phyloP scores from a whole-genome alignment of 1,284 basidiomycete genomes.

The Papiliotrema laurentii region DNA sequence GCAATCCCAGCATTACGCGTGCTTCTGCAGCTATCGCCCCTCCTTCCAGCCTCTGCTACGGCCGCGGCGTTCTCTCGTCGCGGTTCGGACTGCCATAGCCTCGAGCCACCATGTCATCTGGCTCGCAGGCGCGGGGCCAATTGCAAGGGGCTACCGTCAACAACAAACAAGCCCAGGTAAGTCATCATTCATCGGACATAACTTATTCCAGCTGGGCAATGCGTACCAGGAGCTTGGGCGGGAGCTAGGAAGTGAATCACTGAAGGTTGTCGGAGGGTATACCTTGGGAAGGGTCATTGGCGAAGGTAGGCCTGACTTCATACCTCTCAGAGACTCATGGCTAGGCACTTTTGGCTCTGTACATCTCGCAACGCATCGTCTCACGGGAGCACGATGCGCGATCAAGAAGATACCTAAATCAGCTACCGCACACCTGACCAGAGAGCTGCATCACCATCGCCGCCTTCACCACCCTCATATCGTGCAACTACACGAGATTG shows the following conservation, averaged over 20 bases:
- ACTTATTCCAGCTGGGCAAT: slow-evolving; percentile 63
- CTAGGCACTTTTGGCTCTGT: slow-evolving; percentile 92
- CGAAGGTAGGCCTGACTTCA: slow-evolving; percentile 63
- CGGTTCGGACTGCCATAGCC: too few relatives aligned
- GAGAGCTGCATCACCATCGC: slow-evolving; percentile 97
- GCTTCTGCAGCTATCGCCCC: too few relatives aligned
- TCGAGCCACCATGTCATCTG: too few relatives aligned
- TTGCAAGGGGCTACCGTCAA: slow-evolving; percentile 8
- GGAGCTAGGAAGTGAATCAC: slow-evolving; percentile 81
- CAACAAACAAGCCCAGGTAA: slow-evolving; percentile 36
- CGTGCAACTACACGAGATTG: slow-evolving; percentile 94
- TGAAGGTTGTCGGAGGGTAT: slow-evolving; percentile 91
- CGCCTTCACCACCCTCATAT: slow-evolving; percentile 92
- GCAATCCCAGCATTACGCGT: too few relatives aligned
- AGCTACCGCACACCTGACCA: slow-evolving; percentile 80
- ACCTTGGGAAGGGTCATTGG: slow-evolving; percentile 93
- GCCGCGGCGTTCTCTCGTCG: too few relatives aligned
- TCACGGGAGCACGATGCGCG: slow-evolving; percentile 83
- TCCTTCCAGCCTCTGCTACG: too few relatives aligned
- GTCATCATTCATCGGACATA: background rate
- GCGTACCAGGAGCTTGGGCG: slow-evolving; percentile 96
- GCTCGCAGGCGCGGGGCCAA: background rate
- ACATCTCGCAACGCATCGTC: slow-evolving; percentile 82
- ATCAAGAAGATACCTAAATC: slow-evolving; percentile 97
- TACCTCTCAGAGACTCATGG: background rate